A percentile compares a stretch with the other conserved stretches of the same genome.
phyloP scores from a whole-genome alignment of 2,329 filamentous ascomycete genomes.

The Coleophoma cylindrospora region DNA sequence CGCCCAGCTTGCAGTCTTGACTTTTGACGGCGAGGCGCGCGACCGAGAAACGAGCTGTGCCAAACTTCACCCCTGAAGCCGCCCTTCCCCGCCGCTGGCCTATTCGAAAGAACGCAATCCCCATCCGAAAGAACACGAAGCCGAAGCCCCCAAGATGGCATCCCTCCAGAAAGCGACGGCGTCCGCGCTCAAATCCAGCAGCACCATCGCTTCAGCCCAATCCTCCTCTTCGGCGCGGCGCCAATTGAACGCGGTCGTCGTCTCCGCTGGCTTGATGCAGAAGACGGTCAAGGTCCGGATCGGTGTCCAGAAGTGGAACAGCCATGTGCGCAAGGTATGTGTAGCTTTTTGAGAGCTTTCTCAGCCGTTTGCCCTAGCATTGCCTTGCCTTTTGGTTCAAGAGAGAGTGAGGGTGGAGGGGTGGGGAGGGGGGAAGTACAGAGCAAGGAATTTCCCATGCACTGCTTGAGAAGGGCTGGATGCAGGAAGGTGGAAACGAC shows the following conservation, averaged over 20 bases:
- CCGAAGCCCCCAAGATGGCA: neutral
- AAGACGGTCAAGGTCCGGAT: constrained; percentile 77
- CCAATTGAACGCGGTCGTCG: constrained; percentile 48
- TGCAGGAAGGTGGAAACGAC: no score
- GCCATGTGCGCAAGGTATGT: constrained; percentile 64
- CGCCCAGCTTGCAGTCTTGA: no score
- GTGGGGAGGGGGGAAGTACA: no score
- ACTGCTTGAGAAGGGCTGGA: no score
- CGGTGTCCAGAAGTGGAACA: constrained; percentile 67
- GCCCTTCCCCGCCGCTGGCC: neutral
- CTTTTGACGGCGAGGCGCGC: no score
- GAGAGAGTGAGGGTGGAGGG: no score
- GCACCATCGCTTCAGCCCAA: no score
- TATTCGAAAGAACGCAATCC: neutral
- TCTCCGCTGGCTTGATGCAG: constrained; percentile 72
- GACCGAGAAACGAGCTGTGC: no score
- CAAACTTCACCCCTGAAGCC: no score
- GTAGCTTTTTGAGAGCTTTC: neutral
- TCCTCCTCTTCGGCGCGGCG: neutral
- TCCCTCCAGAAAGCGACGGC: neutral
- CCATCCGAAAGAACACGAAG: neutral
- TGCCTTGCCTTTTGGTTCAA: no score
- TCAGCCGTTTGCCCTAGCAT: neutral
- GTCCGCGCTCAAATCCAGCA: no score
- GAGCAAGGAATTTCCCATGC: no score